Base-by-base conservation (phyloP, 495 filamentous ascomycete genomes). In the Xylaria scruposa region DNA sequence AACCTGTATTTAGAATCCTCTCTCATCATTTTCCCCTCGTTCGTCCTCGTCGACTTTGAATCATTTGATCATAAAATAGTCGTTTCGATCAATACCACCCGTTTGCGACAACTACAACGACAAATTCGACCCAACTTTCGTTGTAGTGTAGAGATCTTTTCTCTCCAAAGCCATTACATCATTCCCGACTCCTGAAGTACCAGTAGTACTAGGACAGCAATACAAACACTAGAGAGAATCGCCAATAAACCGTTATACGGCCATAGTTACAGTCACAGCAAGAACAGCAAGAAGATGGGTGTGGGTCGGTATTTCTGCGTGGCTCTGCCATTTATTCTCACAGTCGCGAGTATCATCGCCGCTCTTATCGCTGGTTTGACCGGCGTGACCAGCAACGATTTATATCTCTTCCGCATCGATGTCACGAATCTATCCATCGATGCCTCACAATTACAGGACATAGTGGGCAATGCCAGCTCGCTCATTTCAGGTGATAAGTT, bases 291-390 rank as follows among this genome's bases (percentile, higher is more conserved):
- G 19, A 71, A 67, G 0, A 88, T 71, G 71, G 92, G 89, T 60
- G 86, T 86, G 74, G 93, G 92, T 75, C 89, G 94, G 76, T 87
- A 94, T 73, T 83, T 90, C 74, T 97, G 93, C 83, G 94, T 96
- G 84, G 87, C 91, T 83, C 83, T 91, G 82, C 94, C 94, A 67
- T 93, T 94, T 82, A 84, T 85, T 69, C 85, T 94, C 75, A 95
- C 91, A 47, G 81, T 94, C 77, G 91, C 86, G 68, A 89, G 91
- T 40, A 81, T 97, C 75, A 83, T 94, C 74, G 91, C 90, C 74
- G 82, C 95, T 74, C 83, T 95, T 68, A 80, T 96, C 47, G 91
- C 92, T 40, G 91, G 90, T 31, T 79, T 93, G 65, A 89, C 91
- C 38, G 93, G 93, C 69, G 88, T 93, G 51, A 88, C 90, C 79